Base-by-base conservation (phyloP, 176 grass and related monocot genomes). In the Chloris gayana region DNA sequence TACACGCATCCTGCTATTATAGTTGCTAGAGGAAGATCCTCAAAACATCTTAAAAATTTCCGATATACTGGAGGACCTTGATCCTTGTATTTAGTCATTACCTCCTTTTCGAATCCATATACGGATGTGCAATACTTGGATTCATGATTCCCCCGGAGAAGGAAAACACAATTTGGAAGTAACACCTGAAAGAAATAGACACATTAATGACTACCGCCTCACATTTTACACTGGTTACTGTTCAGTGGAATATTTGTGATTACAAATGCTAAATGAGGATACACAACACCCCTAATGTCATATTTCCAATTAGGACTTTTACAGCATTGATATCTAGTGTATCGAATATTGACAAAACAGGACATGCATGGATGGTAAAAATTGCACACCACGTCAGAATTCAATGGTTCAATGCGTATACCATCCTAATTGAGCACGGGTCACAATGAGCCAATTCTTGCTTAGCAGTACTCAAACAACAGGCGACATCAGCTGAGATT, bases 91-190 rank as follows among this genome's bases (percentile, higher is more conserved):
- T 99, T 99, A 61, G 75, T 65, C 84, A 86, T 82, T 53, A 99
- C 88, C 86, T 99, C 96, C 64, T 89, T 67, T 58, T 99, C 92
- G 19, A 99, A 99, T 35, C 96, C 96, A 88, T 99, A 99, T 57
- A 93, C 89, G 65, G 96, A 99, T 7, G 92, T 99, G 54, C 96
- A 99, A 30, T 99, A 99, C 80, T 99, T 99, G 39, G 96, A 93
- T 86, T 99, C 96, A 14, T 99, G 96, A 78, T 99, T 99, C 44
- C 96, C 96, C 4, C 96, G 86, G 9, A 99, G 81, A 70, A 99
- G 96, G 26, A 91, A 95, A 7, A 99, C 92, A 50, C 72, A 83
- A 67, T 93, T 81, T 24, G 90, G 96, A 51, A 93, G 76, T 8
- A 93, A 80, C 15, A 95, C 83, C 96, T 98, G 73, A 78, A 70